Evolutionary conservation across 164 flowering plant species (phyloP), one percentile per base, ranked within the genome.

Genomic region (Chimonanthus salicifolius): DNA sequence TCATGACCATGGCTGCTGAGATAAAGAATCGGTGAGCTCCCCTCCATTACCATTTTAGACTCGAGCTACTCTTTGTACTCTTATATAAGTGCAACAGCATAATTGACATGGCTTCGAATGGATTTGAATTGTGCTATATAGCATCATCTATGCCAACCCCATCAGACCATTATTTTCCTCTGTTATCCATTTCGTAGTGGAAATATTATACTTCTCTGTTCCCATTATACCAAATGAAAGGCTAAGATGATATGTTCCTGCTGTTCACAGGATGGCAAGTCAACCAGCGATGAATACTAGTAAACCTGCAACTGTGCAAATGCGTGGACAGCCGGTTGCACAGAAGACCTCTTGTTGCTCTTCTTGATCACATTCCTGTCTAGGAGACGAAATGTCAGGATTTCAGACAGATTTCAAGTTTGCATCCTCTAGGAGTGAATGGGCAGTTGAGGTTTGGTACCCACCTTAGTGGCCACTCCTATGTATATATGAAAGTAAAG

Each of bases 1-100:
- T 81, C 70, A 78, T 81, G 84, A 76, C 84, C 72, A 81, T 81
- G 84, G 78, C 84, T 49, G 79, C 81, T 11, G 84, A 76, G 64
- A 81, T 81, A 69, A 81, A 81, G 69, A 81, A 78, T 73, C 64
- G 84, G 84, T 81, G 33, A 60, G 62, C 54, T 58, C 5, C 62
- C 49, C 64, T n/a, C 20, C 6, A 21, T 20, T 9, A 3, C 44
- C 45, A n/a, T 63, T 63, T 33, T 63, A 63, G 44, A 20, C 66
- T 58, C 9, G 62, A 4, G 62, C 16, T 13, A 58, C 13, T 63
- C 15, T 9, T 4, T 63, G 44, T 5, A 20, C 21, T 10, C 66
- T 63, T 8, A 18, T 63, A 20, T 20, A 20, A 33, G 66, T 20
- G 66, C 44, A 4, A 33, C 33, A 33, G 2, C 33, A 33, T 33